Evolutionary conservation across 352 stramenopile genomes (phyloP).

Genomic region (Globisporangium splendens): DNA sequence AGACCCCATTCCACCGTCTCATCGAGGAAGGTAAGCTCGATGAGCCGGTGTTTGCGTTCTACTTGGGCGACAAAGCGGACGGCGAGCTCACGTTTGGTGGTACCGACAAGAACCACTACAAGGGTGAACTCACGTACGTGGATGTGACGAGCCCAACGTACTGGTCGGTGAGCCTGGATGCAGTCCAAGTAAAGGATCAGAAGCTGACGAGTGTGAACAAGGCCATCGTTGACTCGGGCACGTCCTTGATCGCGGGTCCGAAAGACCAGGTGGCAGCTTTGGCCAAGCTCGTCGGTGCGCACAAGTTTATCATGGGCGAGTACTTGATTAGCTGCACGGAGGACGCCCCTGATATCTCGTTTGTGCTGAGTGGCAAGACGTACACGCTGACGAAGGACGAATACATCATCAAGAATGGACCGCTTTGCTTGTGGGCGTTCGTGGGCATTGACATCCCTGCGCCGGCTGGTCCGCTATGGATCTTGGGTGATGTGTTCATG

Average conservation of each 20-base stretch:
- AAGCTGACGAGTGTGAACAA: slow-evolving; percentile 50
- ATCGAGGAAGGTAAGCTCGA: slow-evolving; percentile 87
- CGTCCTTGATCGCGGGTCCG: slow-evolving; percentile 93
- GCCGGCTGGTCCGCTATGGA: slow-evolving; percentile 19
- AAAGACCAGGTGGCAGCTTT: slow-evolving; percentile 87
- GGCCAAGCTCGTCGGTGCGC: slow-evolving; percentile 81
- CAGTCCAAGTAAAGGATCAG: slow-evolving; percentile 54
- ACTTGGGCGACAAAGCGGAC: slow-evolving; percentile 88
- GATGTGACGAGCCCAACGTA: slow-evolving; percentile 66
- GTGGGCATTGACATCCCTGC: slow-evolving; percentile 54
- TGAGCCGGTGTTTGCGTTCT: slow-evolving; percentile 95
- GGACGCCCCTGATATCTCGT: slow-evolving; percentile 89
- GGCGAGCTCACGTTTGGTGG: slow-evolving; percentile 81
- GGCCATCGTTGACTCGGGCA: slow-evolving; percentile 96
- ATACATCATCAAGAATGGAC: slow-evolving; percentile 91
- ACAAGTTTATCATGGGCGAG: slow-evolving; percentile 91
- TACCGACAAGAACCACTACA: slow-evolving; percentile 89
- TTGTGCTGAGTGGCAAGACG: slow-evolving; percentile 88
- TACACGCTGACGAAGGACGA: slow-evolving; percentile 92
- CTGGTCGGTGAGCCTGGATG: slow-evolving; percentile 75
- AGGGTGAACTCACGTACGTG: slow-evolving; percentile 92
- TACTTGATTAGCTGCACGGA: slow-evolving; percentile 94
- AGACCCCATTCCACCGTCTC: slow-evolving; percentile 93
- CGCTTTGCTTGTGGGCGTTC: slow-evolving; percentile 94
- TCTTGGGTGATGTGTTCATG: slow-evolving; percentile 92